Conservation (phyloP, 2,329 filamentous ascomycete species). For the Myriosclerotinia duriaeana region DNA sequence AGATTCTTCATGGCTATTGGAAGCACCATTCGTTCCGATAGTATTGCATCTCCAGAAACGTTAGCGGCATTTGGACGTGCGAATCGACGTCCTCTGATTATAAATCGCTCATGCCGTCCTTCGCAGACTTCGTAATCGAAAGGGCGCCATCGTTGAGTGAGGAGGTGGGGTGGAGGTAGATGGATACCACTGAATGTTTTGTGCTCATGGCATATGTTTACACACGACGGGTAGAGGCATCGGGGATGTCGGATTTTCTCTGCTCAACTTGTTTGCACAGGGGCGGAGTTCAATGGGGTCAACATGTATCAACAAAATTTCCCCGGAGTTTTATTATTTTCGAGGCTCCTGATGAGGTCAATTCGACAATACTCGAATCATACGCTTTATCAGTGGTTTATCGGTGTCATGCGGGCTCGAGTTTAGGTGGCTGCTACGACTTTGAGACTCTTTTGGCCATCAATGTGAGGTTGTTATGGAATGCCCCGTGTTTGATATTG, state of each 20-base stretch:
- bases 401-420: not conserved
- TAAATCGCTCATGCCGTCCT: slow-evolving; percentile 40
- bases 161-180: not conserved
- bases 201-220: slow-evolving; percentile 13
- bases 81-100: slow-evolving; percentile 71
- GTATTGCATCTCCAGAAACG: slow-evolving; percentile 63
- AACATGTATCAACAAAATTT: slow-evolving; percentile 17
- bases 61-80: slow-evolving; percentile 74
- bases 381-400: not conserved
- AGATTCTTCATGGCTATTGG: slow-evolving; percentile 99
- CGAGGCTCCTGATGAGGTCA: slow-evolving; percentile 9
- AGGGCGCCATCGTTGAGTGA: not conserved
- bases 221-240: slow-evolving; percentile 1
- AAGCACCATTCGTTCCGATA: slow-evolving; percentile 90
- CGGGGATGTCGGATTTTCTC: not conserved
- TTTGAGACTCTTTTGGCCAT: not conserved
- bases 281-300: slow-evolving; percentile 18
- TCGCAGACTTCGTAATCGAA: not conserved
- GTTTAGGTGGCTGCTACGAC: not conserved
- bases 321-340: not conserved
- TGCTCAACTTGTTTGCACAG: slow-evolving; percentile 21
- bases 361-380: slow-evolving; percentile 13
- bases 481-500: not conserved
- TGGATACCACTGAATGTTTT: slow-evolving; percentile 5
- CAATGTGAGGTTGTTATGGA: not conserved